A percentile compares a stretch with the other conserved stretches of the same genome.
These are phyloP conservation scores for Plasmodium yoelii DNA, from an alignment of 169 alveolate species.

Conservation along the genomic window DNA sequence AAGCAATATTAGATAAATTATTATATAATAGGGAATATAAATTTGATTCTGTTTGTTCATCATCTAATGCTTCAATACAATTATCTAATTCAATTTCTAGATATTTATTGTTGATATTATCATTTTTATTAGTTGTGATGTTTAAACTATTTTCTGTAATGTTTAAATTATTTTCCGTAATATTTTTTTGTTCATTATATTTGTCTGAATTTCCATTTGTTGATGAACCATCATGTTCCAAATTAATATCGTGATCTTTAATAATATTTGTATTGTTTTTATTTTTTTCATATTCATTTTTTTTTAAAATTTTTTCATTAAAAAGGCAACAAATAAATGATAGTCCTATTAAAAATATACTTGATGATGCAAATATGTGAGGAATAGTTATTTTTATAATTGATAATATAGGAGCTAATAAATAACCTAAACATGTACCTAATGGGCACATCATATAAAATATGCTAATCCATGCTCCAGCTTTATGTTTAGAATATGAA, in stretches of 20 bases:
- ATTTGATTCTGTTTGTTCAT: constrained; percentile 5
- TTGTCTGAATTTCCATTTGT: constrained; percentile 2
- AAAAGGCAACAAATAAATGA: constrained; percentile 15
- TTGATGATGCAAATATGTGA: constrained; percentile 18
- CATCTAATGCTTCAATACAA: constrained; percentile 30
- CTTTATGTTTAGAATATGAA: constrained; percentile 57
- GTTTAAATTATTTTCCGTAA: constrained; percentile 1
- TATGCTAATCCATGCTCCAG: constrained; percentile 66
- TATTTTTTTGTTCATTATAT: constrained; percentile 1
- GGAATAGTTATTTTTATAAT: constrained; percentile 13
- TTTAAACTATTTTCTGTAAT: neutral
- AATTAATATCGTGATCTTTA: neutral
- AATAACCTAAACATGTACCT: constrained; percentile 40
- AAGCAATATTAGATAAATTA: constrained; percentile 21
- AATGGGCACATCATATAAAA: constrained; percentile 50
- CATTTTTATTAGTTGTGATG: neutral
- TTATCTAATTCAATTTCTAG: constrained; percentile 38
- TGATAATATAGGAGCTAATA: constrained; percentile 27
- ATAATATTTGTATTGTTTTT: neutral
- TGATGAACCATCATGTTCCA: neutral
- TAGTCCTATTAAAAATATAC: constrained; percentile 1
- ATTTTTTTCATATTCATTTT: constrained; percentile 34
- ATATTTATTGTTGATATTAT: constrained; percentile 13
- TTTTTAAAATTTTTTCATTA: constrained; percentile 31
- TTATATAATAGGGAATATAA: constrained; percentile 12